Evolutionary conservation across 2,329 filamentous ascomycete species (phyloP), one percentile per base, ranked within the genome.

Genomic region (Trichoderma oligosporum): DNA sequence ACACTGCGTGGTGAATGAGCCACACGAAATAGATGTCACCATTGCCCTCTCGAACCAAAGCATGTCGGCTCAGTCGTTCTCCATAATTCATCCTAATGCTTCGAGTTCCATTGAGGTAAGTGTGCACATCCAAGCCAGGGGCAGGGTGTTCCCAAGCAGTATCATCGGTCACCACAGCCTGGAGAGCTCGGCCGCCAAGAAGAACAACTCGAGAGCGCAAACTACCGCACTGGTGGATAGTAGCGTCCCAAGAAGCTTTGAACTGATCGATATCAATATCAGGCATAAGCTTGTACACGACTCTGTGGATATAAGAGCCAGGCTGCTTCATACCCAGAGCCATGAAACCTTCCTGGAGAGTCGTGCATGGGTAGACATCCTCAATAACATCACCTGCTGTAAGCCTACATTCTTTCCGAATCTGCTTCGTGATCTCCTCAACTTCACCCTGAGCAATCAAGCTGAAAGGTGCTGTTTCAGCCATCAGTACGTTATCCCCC

Each of bases 231-330:
- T 47, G 48, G 1, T 16, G 44, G n/a, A 53, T 48, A 2, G 55
- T 59, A n/a, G 11, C 12, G 12, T 61, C 56, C 70, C 68, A 72
- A 3, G 70, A 66, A 1, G 60, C 51, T 53, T 45, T 51, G 33
- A 57, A 57, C 11, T 18, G 55, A 24, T 52, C 39, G 0, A 52
- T 6, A 1, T 47, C 49, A 7, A 54, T 18, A 2, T 41, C 8
- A 3, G 49, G 46, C 27, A 36, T 53, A 4, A 57, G 14, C 11
- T 38, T 51, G 16, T 55, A 48, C 25, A 55, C 39, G 9, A 27
- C 56, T 7, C 49, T 31, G 46, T 54, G 42, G 12, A 58, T 58
- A 14, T 58, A 58, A 18, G 49, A 58, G 1, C 56, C 56, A 20
- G 56, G 49, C 16, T 58, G 49, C 33, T 58, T 58, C 48, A 55